A percentile compares a stretch with the other conserved stretches of the same genome.
Conservation (phyloP, 2,329 filamentous ascomycete species). For the Penicillium decumbens region DNA sequence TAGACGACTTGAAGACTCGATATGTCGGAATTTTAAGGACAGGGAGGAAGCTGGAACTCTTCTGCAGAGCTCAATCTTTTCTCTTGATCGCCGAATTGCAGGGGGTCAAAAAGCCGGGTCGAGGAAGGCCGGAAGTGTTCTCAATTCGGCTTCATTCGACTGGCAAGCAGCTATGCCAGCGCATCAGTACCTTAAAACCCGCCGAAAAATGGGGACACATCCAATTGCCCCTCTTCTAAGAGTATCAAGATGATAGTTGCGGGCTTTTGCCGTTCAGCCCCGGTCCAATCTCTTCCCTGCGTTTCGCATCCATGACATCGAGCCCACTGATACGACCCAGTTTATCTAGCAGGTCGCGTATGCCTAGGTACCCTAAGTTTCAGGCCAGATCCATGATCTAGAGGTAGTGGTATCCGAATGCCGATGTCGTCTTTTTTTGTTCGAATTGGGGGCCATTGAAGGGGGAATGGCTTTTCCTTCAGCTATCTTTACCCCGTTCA, state of each 20-base stretch:
- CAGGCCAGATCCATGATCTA: background rate
- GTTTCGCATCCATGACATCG: no score
- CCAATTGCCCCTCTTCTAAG: background rate
- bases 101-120: conserved; percentile 8
- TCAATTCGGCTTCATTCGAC: conserved; percentile 42
- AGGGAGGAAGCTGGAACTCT: background rate
- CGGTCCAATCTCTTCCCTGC: background rate
- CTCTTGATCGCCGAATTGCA: conserved; percentile 32
- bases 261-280: background rate
- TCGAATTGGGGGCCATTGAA: background rate
- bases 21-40: no score
- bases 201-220: conserved; percentile 11
- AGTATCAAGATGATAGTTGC: background rate
- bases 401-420: conserved; percentile 8
- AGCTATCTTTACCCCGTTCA: background rate
- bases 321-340: conserved; percentile 10
- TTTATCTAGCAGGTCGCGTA: conserved; percentile 4
- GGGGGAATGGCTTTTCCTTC: background rate
- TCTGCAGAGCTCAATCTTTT: background rate
- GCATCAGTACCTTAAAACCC: conserved; percentile 56
- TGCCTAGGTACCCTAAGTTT: background rate
- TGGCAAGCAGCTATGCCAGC: conserved; percentile 83
- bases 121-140: conserved; percentile 10
- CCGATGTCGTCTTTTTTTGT: background rate
- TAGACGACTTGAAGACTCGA: no score